Evolutionary conservation across 176 grass and related monocot genomes (phyloP).

Genomic region (Oropetium thomaeum): DNA sequence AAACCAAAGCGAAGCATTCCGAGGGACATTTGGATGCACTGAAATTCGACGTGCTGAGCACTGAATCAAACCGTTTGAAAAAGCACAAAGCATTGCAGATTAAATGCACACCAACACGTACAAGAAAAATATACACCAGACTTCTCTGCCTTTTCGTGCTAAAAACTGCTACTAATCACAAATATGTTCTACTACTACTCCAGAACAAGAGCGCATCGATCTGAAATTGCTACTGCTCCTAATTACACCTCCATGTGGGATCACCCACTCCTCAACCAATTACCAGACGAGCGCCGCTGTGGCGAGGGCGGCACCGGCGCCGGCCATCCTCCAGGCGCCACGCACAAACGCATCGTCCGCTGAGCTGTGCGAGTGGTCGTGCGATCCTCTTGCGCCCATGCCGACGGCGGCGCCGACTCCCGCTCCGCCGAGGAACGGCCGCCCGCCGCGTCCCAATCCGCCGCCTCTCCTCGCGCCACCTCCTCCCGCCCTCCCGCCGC

Average conservation of each 20-base stretch:
- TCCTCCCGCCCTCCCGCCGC: neutral
- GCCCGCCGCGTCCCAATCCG: neutral
- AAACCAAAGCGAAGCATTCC: neutral
- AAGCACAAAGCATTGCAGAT: neutral
- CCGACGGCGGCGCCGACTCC: constrained; percentile 3
- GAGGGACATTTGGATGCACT: neutral
- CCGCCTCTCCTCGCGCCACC: neutral
- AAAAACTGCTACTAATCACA: neutral
- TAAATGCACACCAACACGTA: neutral
- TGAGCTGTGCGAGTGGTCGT: neutral
- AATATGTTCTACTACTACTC: neutral
- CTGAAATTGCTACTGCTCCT: neutral
- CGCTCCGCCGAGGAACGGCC: neutral
- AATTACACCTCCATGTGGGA: neutral
- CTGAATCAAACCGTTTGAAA: neutral
- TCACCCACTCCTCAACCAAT: constrained; percentile 17
- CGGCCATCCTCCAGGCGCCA: neutral
- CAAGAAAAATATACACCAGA: neutral
- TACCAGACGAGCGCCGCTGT: neutral
- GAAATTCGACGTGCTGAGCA: neutral
- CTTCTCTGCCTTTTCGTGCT: neutral
- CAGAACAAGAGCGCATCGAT: neutral
- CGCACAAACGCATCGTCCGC: neutral
- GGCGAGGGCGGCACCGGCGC: neutral
- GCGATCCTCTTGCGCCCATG: neutral